These are phyloP conservation scores for Fraxinus pennsylvanica DNA, from an alignment of 257 asterid species.

Conservation along the genomic window DNA sequence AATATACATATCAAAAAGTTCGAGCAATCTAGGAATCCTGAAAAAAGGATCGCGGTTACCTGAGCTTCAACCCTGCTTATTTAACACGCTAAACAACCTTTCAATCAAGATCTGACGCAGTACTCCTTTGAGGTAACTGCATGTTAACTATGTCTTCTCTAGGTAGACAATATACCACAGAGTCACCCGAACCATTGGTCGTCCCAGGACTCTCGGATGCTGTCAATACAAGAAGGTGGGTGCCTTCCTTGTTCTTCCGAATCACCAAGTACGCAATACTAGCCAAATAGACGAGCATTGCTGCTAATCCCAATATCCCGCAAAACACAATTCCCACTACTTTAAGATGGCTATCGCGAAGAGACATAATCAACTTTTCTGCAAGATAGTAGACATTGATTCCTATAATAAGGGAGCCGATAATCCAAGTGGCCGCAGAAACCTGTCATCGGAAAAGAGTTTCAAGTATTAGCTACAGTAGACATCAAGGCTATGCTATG, in stretches of 20 bases:
- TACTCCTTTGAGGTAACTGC: slow-evolving; percentile 76
- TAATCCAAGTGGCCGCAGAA: slow-evolving; percentile 76
- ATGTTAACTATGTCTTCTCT: slow-evolving; percentile 72
- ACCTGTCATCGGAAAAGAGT: slow-evolving; percentile 42
- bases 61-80: not conserved
- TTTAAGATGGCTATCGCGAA: slow-evolving; percentile 50
- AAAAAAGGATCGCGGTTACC: not conserved
- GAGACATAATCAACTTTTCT: slow-evolving; percentile 56
- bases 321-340: slow-evolving; percentile 47
- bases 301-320: slow-evolving; percentile 65
- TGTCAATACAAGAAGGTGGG: slow-evolving; percentile 62
- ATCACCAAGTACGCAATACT: slow-evolving; percentile 64
- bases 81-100: not conserved
- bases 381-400: slow-evolving; percentile 78
- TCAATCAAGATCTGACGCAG: slow-evolving; percentile 41
- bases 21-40: not conserved
- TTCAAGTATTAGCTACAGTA: not conserved
- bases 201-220: slow-evolving; percentile 42
- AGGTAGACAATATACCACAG: slow-evolving; percentile 37
- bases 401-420: slow-evolving; percentile 77
- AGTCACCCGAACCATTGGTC: slow-evolving; percentile 27
- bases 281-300: slow-evolving; percentile 64
- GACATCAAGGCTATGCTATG: not conserved
- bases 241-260: slow-evolving; percentile 62
- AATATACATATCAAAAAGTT: not conserved